phyloP scores from a whole-genome alignment of 2,329 filamentous ascomycete species.

The Sporothrix variecibatus region DNA sequence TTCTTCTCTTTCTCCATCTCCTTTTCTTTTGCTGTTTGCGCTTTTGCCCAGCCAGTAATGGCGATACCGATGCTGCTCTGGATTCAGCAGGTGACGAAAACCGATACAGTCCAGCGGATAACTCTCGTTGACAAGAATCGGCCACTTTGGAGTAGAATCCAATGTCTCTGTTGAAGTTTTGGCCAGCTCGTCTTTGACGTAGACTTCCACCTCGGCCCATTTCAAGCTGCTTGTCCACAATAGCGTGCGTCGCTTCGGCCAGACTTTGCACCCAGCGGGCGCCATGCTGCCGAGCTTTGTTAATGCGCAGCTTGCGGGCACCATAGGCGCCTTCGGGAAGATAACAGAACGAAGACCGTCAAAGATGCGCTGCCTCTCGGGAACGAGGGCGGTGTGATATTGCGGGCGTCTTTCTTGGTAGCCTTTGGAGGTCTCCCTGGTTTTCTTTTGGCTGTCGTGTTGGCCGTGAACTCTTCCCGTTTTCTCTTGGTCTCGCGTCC shows the following conservation, averaged over 20 bases:
- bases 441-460: neutral
- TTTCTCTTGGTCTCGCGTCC: neutral
- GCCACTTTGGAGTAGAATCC: slow-evolving; percentile 32
- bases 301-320: slow-evolving; percentile 69
- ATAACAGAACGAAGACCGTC: slow-evolving; percentile 68
- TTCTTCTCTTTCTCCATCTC: neutral
- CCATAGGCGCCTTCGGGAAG: slow-evolving; percentile 78
- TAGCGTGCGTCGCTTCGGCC: slow-evolving; percentile 68
- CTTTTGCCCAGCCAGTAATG: slow-evolving; percentile 51
- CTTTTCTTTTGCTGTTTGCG: neutral
- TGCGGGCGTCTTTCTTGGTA: neutral
- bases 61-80: slow-evolving; percentile 59
- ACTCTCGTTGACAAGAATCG: slow-evolving; percentile 63
- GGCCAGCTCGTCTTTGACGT: slow-evolving; percentile 45
- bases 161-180: slow-evolving; percentile 32
- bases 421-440: neutral
- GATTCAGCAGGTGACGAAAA: slow-evolving; percentile 60
- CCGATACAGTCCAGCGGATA: slow-evolving; percentile 70
- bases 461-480: neutral
- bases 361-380: slow-evolving; percentile 61
- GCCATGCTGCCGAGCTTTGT: slow-evolving; percentile 73
- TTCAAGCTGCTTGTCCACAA: slow-evolving; percentile 71
- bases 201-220: slow-evolving; percentile 62
- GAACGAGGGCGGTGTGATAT: slow-evolving; percentile 43
- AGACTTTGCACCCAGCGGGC: slow-evolving; percentile 68